Evolutionary conservation across 306 rosid genomes (phyloP), one percentile per base, ranked within the genome.

Genomic region (Vicia sativa): DNA sequence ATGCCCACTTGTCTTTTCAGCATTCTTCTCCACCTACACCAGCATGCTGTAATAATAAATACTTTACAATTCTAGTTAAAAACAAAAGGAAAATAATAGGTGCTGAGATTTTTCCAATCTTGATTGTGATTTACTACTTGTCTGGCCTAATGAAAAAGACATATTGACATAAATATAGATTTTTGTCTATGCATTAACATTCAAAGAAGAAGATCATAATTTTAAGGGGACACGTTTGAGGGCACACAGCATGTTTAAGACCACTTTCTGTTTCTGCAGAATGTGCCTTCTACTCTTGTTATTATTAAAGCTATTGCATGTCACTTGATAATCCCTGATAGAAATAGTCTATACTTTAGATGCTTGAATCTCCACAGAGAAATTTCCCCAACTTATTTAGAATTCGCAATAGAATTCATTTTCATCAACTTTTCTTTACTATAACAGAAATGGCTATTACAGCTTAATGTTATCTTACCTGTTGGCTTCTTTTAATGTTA

Each of bases 1-100:
- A 82, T 82, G 93, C 74, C 79, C 75, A 4, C 82, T 65, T 18
- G 67, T 69, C 78, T 77, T 86, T 70, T 84, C 78, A 71, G 74
- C 77, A 79, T 64, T 80, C 65, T 72, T 86, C 70, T 58, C 72
- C 62, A 71, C 72, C 89, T 77, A 74, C 78, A 86, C 67, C 74
- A 75, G 16, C 39, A 42, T 58, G 53, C 42, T 37, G 62, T 65
- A 35, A 60, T 70, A 65, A 71, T 78, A 34, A 81, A 75, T 35
- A 76, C 34, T 49, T 75, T 19, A 58, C 56, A 62, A 52, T 48
- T 68, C 37, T 61, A 67, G 8, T 63, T 21, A 4, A 71, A 44
- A 67, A 26, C 18, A 46, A 35, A 48, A 48, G 68, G 25, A 21
- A 55, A 62, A 7, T 29, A 15, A 15, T 14, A 23, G 31, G 45